phyloP scores from a whole-genome alignment of 1,139 yeast species.

The Chernovozyma sophiae-reginae region DNA sequence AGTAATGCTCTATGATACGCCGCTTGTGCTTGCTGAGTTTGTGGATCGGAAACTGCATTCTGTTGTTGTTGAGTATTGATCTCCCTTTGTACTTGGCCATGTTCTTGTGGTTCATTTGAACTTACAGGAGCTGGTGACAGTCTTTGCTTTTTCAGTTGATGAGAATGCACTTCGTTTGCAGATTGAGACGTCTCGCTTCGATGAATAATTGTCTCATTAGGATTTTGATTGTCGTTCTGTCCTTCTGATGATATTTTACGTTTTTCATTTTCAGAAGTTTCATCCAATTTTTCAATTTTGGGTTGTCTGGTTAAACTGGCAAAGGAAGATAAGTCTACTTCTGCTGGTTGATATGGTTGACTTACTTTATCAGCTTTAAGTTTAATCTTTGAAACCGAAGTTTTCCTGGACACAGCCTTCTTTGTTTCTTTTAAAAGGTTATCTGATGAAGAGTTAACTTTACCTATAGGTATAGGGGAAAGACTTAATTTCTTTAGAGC shows the following conservation, averaged over 20 bases:
- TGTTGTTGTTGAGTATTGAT: too few species aligned
- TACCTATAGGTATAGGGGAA: conserved; percentile 36
- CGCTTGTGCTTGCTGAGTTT: not conserved
- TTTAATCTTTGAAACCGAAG: conserved; percentile 10
- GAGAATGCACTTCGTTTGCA: too few species aligned
- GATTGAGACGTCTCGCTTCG: too few species aligned
- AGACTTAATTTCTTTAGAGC: conserved; percentile 44
- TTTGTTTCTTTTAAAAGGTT: conserved; percentile 13
- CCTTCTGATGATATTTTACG: not conserved
- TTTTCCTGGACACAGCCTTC: conserved; percentile 11
- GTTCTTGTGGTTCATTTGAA: too few species aligned
- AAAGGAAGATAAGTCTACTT: conserved; percentile 48
- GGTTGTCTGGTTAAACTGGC: conserved; percentile 48
- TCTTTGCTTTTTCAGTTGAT: not conserved
- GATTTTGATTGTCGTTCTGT: too few species aligned
- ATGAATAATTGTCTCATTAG: too few species aligned
- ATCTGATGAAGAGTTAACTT: not conserved
- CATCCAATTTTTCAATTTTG: conserved; percentile 12
- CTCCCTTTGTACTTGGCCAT: too few species aligned
- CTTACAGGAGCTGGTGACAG: not conserved
- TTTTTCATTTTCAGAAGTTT: not conserved
- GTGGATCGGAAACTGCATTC: too few species aligned
- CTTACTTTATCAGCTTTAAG: conserved; percentile 8
- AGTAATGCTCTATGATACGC: conserved; percentile 5
- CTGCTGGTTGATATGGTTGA: conserved; percentile 50